Evolutionary conservation across 495 filamentous ascomycete genomes (phyloP).

Genomic region (Friedmanniomyces simplex): DNA sequence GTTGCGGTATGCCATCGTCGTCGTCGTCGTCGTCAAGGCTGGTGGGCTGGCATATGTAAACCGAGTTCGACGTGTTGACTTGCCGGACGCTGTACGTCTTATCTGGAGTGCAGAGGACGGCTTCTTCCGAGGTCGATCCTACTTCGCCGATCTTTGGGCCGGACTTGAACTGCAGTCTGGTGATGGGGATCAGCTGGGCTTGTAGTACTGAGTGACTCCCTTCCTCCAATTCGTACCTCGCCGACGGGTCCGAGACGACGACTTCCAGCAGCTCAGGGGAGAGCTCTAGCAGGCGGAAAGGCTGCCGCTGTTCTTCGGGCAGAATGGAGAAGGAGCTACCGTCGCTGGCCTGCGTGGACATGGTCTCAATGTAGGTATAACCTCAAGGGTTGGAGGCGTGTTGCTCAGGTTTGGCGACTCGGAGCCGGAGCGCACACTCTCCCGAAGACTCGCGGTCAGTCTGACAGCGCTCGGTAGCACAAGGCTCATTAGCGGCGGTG

Average conservation of each 20-base stretch:
- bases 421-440: neutral
- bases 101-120: slow-evolving; percentile 59
- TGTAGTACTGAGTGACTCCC: too few species aligned
- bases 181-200: neutral
- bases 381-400: neutral
- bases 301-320: slow-evolving; percentile 40
- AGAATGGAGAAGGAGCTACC: slow-evolving; percentile 56
- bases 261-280: slow-evolving; percentile 60
- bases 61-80: slow-evolving; percentile 82
- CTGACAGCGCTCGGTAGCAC: too few species aligned
- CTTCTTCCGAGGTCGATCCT: slow-evolving; percentile 47
- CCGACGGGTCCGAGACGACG: slow-evolving; percentile 32
- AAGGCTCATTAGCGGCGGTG: too few species aligned
- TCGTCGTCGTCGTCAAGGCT: slow-evolving; percentile 18
- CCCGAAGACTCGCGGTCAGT: too few species aligned
- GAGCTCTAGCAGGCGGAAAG: slow-evolving; percentile 72
- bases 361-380: slow-evolving; percentile 19
- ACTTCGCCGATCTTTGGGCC: slow-evolving; percentile 17
- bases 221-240: slow-evolving; percentile 25
- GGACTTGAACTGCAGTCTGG: slow-evolving; percentile 59
- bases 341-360: slow-evolving; percentile 51
- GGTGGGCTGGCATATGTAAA: slow-evolving; percentile 56
- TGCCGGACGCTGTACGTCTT: slow-evolving; percentile 74
- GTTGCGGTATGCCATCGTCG: slow-evolving; percentile 29
- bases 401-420: neutral